These are phyloP conservation scores for Drechmeria coniospora DNA, from an alignment of 2,329 filamentous ascomycete species.

Conservation along the genomic window DNA sequence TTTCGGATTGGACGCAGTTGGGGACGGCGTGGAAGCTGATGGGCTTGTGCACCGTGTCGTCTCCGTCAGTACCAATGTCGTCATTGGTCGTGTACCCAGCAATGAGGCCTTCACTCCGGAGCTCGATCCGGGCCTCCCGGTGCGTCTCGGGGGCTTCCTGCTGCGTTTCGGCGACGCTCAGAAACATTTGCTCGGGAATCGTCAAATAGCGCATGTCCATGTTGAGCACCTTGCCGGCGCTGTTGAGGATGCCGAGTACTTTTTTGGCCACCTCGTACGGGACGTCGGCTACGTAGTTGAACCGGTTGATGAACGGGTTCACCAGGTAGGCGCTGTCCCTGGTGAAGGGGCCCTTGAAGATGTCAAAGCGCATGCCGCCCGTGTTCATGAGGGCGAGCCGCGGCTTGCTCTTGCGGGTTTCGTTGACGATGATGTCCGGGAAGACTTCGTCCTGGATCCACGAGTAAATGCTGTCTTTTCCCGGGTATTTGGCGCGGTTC, in stretches of 20 bases:
- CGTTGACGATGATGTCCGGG: slow-evolving; percentile 46
- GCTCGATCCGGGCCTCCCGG: slow-evolving; percentile 16
- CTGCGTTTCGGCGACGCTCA: no score
- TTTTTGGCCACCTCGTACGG: slow-evolving; percentile 60
- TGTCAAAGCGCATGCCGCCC: slow-evolving; percentile 84
- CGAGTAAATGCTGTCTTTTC: slow-evolving; percentile 60
- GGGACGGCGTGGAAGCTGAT: slow-evolving; percentile 66
- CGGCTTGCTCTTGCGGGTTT: slow-evolving; percentile 42
- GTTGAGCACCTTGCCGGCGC: slow-evolving; percentile 31
- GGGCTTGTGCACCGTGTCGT: slow-evolving; percentile 70
- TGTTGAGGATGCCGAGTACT: slow-evolving; percentile 46
- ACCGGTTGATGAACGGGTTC: slow-evolving; percentile 71
- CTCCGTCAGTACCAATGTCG: slow-evolving; percentile 68
- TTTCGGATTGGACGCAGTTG: slow-evolving; percentile 63
- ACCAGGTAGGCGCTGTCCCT: slow-evolving; percentile 74
- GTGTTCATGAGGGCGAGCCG: slow-evolving; percentile 72
- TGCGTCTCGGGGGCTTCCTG: no score
- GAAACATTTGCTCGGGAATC: slow-evolving; percentile 29
- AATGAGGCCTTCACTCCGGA: slow-evolving; percentile 24
- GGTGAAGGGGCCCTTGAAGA: slow-evolving; percentile 85
- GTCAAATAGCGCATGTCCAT: slow-evolving; percentile 26
- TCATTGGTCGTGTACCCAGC: slow-evolving; percentile 80
- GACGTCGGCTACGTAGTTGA: slow-evolving; percentile 65
- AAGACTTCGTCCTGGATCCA: slow-evolving; percentile 67
- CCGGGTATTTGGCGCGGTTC: slow-evolving; percentile 58